These are phyloP conservation scores for Puya raimondii DNA, from an alignment of 176 grass and related monocot genomes.

Conservation along the genomic window DNA sequence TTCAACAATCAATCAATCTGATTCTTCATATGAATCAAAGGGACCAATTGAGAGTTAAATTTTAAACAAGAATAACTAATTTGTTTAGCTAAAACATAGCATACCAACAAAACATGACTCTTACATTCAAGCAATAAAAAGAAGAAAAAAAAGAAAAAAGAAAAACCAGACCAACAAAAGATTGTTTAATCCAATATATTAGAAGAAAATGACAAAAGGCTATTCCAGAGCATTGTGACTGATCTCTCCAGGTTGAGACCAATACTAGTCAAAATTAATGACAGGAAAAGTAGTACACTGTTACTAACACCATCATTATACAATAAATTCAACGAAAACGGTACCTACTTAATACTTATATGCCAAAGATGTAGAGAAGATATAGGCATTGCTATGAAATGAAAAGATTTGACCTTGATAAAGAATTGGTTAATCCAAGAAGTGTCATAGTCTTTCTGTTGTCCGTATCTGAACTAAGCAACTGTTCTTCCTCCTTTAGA, in stretches of 20 bases:
- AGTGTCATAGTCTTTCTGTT: constrained; percentile 43
- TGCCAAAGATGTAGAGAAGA: not conserved
- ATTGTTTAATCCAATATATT: not conserved
- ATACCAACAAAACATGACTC: too few relatives aligned
- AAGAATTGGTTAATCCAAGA: constrained; percentile 53
- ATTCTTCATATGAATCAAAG: not conserved
- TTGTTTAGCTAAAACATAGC: too few relatives aligned
- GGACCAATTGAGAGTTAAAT: too few relatives aligned
- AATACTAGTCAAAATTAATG: too few relatives aligned
- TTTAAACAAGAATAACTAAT: too few relatives aligned
- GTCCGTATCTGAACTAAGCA: constrained; percentile 28
- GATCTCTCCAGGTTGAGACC: not conserved
- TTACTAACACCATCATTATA: not conserved
- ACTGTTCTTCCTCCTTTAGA: constrained; percentile 70
- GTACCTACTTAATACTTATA: not conserved
- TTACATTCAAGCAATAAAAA: too few relatives aligned
- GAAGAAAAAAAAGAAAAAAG: too few relatives aligned
- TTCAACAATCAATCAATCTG: not conserved
- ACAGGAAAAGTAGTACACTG: not conserved
- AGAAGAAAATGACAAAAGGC: not conserved
- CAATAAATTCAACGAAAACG: not conserved
- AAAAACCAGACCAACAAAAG: not conserved
- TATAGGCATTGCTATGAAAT: not conserved
- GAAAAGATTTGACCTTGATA: constrained; percentile 57
- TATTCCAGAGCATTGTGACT: not conserved